Conservation (phyloP, 495 filamentous ascomycete species). For the Xylaria acuta region DNA sequence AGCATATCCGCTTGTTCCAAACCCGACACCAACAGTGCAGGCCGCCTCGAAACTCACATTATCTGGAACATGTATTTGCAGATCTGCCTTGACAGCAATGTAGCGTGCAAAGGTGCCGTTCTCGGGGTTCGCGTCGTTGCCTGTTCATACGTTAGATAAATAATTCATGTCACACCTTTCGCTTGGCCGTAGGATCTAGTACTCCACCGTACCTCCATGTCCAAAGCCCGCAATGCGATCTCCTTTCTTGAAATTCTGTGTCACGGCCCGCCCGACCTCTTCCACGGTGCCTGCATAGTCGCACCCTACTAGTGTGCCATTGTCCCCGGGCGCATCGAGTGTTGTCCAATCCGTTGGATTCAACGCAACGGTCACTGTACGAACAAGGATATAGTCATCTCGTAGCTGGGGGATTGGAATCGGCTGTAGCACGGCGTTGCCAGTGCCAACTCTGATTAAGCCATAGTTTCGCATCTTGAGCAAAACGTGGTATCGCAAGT, state of each 20-base stretch:
- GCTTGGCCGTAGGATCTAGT: neutral
- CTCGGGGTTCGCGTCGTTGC: constrained; percentile 34
- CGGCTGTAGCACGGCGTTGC: constrained; percentile 5
- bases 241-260: constrained; percentile 40
- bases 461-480: constrained; percentile 21
- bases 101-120: constrained; percentile 48
- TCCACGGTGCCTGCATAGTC: constrained; percentile 51
- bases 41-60: constrained; percentile 10
- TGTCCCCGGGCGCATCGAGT: constrained; percentile 36
- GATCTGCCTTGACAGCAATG: constrained; percentile 9
- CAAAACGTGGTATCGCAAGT: neutral
- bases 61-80: neutral
- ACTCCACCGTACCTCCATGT: constrained; percentile 32
- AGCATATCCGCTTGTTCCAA: constrained; percentile 1
- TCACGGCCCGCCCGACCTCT: constrained; percentile 43
- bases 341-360: constrained; percentile 70
- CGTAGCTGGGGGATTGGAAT: constrained; percentile 48
- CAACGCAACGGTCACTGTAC: constrained; percentile 57
- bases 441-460: neutral
- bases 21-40: neutral
- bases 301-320: constrained; percentile 40
- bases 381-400: constrained; percentile 60
- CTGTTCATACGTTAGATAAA: neutral
- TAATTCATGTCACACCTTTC: neutral
- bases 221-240: constrained; percentile 52